phyloP scores from a whole-genome alignment of 768 basidiomycete genomes.

The Tephrocybe sp. region DNA sequence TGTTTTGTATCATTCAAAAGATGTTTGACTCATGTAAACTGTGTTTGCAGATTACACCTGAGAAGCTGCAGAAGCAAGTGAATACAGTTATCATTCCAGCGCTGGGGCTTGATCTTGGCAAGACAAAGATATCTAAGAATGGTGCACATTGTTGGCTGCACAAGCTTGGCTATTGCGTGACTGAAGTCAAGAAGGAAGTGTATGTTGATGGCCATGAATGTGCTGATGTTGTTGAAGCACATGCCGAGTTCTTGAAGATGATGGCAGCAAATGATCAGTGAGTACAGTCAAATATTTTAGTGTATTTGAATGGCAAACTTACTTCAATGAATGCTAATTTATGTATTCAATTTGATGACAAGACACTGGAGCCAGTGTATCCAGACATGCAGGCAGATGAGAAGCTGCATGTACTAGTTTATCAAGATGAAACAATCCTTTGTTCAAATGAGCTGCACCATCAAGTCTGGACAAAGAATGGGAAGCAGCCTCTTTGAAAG shows the following conservation, averaged over 20 bases:
- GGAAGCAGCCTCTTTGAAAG: constrained; percentile 7
- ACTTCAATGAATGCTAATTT: not conserved
- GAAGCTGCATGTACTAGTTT: constrained; percentile 1
- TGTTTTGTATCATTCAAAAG: not conserved
- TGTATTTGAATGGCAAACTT: not conserved
- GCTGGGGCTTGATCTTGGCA: constrained; percentile 2
- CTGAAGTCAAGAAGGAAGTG: constrained; percentile 19
- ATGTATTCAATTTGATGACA: not conserved
- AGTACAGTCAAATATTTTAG: not conserved
- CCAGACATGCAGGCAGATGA: not conserved
- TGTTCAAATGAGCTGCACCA: not conserved
- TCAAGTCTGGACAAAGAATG: constrained; percentile 3
- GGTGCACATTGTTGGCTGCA: constrained; percentile 7
- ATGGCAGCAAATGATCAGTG: constrained; percentile 7
- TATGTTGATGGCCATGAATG: constrained; percentile 30
- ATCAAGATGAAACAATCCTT: constrained; percentile 2
- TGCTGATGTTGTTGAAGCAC: constrained; percentile 28
- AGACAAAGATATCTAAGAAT: not conserved
- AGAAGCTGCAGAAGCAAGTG: constrained; percentile 1
- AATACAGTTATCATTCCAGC: constrained; percentile 9
- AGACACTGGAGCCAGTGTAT: not conserved
- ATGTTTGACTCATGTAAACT: too few relatives aligned
- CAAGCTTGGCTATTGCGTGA: constrained; percentile 8
- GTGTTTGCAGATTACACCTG: constrained; percentile 4
- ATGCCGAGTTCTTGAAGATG: constrained; percentile 11